Evolutionary conservation across 495 filamentous ascomycete species (phyloP).

Genomic region (Daldinia loculata): DNA sequence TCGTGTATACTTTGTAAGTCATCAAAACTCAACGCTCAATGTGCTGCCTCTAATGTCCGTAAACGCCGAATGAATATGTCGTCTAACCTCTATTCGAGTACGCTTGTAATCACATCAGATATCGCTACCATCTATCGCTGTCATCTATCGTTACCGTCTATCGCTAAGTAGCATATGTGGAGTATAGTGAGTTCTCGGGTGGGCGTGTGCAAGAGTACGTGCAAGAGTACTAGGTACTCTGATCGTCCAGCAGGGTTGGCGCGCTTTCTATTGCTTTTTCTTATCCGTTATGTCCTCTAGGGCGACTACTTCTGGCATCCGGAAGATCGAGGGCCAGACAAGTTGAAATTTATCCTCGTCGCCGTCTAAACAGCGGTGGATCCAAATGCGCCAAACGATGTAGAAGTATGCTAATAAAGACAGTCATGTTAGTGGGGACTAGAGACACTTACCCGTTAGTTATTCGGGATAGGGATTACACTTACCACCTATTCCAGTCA

Average conservation of each 20-base stretch:
- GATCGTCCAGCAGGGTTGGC: neutral
- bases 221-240: neutral
- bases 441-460: neutral
- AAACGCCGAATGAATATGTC: neutral
- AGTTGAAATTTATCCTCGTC: conserved; percentile 79
- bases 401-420: conserved; percentile 76
- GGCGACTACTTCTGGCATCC: conserved; percentile 68
- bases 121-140: neutral
- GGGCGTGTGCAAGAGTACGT: neutral
- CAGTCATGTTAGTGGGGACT: conserved; percentile 51
- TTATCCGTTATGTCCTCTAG: conserved; percentile 32
- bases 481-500: conserved; percentile 54
- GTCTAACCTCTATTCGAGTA: neutral
- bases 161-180: neutral
- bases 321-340: conserved; percentile 72
- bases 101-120: neutral
- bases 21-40: neutral
- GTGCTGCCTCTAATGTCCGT: neutral
- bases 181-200: neutral
- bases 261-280: conserved; percentile 45
- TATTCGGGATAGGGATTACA: neutral
- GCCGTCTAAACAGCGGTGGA: conserved; percentile 80
- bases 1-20: no score
- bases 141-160: neutral
- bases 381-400: conserved; percentile 87